A percentile compares a stretch with the other conserved stretches of the same genome.
phyloP scores from a whole-genome alignment of 306 rosid species.

The Alnus rubra region DNA sequence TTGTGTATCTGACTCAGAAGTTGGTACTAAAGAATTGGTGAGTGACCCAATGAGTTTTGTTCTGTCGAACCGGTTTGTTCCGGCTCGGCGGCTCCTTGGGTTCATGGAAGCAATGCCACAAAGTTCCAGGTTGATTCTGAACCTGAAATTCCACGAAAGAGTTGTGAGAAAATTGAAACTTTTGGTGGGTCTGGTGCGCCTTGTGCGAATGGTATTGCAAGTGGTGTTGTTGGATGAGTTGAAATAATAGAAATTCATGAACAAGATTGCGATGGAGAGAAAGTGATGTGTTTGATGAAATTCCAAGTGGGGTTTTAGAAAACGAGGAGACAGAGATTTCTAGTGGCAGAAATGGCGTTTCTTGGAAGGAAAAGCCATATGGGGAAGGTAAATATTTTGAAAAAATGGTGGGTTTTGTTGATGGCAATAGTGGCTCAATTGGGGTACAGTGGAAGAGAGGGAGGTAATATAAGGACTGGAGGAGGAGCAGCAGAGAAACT shows the following conservation, averaged over 20 bases:
- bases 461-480: constrained; percentile 37
- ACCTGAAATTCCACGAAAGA: constrained; percentile 16
- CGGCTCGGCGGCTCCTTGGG: constrained; percentile 81
- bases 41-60: constrained; percentile 35
- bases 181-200: constrained; percentile 12
- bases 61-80: constrained; percentile 31
- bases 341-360: constrained; percentile 13
- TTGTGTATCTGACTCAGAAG: not conserved
- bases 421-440: constrained; percentile 13
- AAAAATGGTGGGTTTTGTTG: constrained; percentile 3
- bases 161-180: not conserved
- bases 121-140: constrained; percentile 23
- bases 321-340: constrained; percentile 20
- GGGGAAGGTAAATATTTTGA: constrained; percentile 8
- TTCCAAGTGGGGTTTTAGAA: constrained; percentile 18
- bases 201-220: not conserved
- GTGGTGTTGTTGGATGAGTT: constrained; percentile 20
- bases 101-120: constrained; percentile 39
- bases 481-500: constrained; percentile 26
- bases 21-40: constrained; percentile 22
- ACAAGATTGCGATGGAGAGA: constrained; percentile 10
- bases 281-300: constrained; percentile 9
- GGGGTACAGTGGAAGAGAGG: constrained; percentile 34
- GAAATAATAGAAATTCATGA: constrained; percentile 7
- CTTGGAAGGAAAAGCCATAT: constrained; percentile 11